A percentile compares a stretch with the other conserved stretches of the same genome.
These are phyloP conservation scores for Cajanus cajan DNA, from an alignment of 306 rosid genomes.

Conservation along the genomic window DNA sequence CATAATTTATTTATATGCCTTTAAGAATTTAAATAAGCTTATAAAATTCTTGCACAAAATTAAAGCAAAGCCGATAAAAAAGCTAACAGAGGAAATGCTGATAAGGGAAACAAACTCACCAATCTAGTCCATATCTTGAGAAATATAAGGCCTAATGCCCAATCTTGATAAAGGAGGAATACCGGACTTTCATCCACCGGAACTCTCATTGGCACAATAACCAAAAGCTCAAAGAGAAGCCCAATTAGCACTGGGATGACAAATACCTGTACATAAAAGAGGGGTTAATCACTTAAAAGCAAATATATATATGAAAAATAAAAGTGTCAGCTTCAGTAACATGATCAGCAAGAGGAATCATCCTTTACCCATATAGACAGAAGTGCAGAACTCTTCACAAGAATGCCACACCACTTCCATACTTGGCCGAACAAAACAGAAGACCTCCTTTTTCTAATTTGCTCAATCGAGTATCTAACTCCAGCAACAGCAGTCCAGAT, in stretches of 20 bases:
- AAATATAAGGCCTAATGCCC: slow-evolving; percentile 98
- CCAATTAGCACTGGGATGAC: slow-evolving; percentile 95
- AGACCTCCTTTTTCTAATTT: slow-evolving; percentile 65
- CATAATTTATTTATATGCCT: background rate
- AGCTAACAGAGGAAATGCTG: background rate
- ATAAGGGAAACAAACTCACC: slow-evolving; percentile 53
- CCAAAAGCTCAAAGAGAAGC: slow-evolving; percentile 97
- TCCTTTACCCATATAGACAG: slow-evolving; percentile 91
- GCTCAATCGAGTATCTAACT: slow-evolving; percentile 82
- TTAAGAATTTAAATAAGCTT: background rate
- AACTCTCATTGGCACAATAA: slow-evolving; percentile 96
- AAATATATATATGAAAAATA: slow-evolving; percentile 8
- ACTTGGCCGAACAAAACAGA: slow-evolving; percentile 67
- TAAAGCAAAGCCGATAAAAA: slow-evolving; percentile 10
- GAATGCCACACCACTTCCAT: slow-evolving; percentile 90
- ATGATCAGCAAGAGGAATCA: slow-evolving; percentile 9
- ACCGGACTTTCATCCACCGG: slow-evolving; percentile 99
- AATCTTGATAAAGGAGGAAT: slow-evolving; percentile 95
- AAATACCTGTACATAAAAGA: slow-evolving; percentile 58
- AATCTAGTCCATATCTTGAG: slow-evolving; percentile 99
- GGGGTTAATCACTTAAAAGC: slow-evolving; percentile 8
- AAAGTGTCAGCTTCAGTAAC: background rate
- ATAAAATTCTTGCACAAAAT: background rate
- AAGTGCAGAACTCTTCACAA: slow-evolving; percentile 87
- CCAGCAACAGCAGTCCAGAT: slow-evolving; percentile 98